Evolutionary conservation across 768 basidiomycete genomes (phyloP).

Genomic region (Panaeolus papilionaceus): DNA sequence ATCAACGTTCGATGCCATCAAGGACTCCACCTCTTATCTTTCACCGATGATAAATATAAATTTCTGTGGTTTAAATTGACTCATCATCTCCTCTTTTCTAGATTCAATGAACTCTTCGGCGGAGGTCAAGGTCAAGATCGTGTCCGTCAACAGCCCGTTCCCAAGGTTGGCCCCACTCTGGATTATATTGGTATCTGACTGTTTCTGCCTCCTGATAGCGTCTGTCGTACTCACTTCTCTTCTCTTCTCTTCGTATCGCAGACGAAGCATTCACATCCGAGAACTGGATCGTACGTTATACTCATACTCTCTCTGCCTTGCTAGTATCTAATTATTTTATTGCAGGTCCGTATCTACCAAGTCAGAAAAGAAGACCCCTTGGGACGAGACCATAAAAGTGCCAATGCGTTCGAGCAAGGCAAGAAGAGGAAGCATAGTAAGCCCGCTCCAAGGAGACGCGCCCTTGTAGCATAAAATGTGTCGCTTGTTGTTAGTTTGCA

Average conservation of each 20-base stretch:
- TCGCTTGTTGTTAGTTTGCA: background rate
- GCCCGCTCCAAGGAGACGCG: constrained; percentile 66
- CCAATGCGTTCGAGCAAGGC: constrained; percentile 83
- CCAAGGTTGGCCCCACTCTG: constrained; percentile 76
- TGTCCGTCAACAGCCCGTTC: constrained; percentile 87
- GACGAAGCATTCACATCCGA: constrained; percentile 99
- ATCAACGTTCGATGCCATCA: background rate
- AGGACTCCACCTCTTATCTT: no score
- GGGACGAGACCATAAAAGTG: constrained; percentile 88
- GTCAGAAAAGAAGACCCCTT: constrained; percentile 94
- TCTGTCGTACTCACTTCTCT: constrained; percentile 11
- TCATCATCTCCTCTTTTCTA: constrained; percentile 34
- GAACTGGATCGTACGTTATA: constrained; percentile 91
- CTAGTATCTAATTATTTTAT: constrained; percentile 7
- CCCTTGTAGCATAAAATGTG: constrained; percentile 41
- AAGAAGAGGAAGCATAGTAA: constrained; percentile 89
- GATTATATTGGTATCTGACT: constrained; percentile 81
- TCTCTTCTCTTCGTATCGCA: constrained; percentile 34
- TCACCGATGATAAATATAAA: no score
- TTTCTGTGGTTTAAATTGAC: background rate
- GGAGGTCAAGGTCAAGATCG: constrained; percentile 75
- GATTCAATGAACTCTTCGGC: constrained; percentile 90
- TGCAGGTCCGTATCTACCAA: constrained; percentile 87
- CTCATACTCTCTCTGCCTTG: background rate
- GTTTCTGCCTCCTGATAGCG: background rate